Conservation (phyloP, 805 yeast species). For the Metschnikowia rubicola region DNA sequence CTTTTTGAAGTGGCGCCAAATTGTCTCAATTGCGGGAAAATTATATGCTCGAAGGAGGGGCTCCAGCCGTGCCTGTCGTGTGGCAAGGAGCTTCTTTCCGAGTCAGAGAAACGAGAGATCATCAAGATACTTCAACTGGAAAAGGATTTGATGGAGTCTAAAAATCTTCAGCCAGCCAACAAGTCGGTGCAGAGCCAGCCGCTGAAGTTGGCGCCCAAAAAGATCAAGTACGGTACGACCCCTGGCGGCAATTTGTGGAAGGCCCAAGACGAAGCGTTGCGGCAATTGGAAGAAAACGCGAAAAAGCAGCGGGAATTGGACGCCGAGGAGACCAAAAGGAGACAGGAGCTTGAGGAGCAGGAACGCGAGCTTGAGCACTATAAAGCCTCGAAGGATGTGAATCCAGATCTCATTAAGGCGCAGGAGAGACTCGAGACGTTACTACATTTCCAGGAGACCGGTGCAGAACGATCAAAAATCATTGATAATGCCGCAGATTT, state of each 20-base stretch:
- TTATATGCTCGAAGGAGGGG: slow-evolving; percentile 88
- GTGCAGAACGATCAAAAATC: slow-evolving; percentile 85
- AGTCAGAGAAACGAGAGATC: slow-evolving; percentile 60
- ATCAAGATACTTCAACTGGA: slow-evolving; percentile 51
- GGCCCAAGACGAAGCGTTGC: slow-evolving; percentile 64
- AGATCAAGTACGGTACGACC: slow-evolving; percentile 51
- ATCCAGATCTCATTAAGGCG: slow-evolving; percentile 64
- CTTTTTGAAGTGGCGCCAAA: slow-evolving; percentile 88
- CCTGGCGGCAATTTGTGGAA: slow-evolving; percentile 63
- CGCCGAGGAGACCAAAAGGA: slow-evolving; percentile 21
- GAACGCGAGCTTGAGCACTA: slow-evolving; percentile 43
- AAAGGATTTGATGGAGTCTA: slow-evolving; percentile 31
- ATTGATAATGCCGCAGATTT: slow-evolving; percentile 92
- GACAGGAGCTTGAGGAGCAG: slow-evolving; percentile 39
- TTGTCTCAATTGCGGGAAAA: slow-evolving; percentile 90
- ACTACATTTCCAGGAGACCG: slow-evolving; percentile 76
- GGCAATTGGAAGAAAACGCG: slow-evolving; percentile 49
- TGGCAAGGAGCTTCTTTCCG: slow-evolving; percentile 60
- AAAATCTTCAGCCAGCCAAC: slow-evolving; percentile 21
- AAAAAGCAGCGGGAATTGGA: slow-evolving; percentile 23
- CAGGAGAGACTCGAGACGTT: slow-evolving; percentile 70
- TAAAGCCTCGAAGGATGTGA: slow-evolving; percentile 38
- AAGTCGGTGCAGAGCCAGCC: slow-evolving; percentile 21
- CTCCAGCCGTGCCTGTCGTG: slow-evolving; percentile 86
- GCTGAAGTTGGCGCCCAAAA: slow-evolving; percentile 28